Evolutionary conservation across 2,329 filamentous ascomycete species (phyloP).

Genomic region (Colletotrichum endophyticum): DNA sequence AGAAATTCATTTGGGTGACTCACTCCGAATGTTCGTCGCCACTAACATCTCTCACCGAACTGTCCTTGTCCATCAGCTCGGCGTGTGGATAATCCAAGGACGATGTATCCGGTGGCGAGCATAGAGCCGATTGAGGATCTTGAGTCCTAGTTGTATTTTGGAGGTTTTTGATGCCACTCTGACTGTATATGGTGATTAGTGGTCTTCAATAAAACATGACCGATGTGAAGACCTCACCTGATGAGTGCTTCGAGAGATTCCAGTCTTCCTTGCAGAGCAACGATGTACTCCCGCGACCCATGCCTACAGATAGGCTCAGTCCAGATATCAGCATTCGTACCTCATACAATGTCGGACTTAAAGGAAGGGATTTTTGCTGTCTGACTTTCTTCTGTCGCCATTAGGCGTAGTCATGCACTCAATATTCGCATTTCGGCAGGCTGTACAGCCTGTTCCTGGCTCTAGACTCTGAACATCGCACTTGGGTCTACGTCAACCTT

Average conservation of each 20-base stretch:
- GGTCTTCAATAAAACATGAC: accelerated
- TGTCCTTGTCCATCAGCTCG: not conserved
- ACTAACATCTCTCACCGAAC: not conserved
- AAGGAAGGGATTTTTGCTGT: not conserved
- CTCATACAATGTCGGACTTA: not conserved
- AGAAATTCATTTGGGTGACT: accelerated
- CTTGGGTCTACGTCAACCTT: not conserved
- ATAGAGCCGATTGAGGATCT: not conserved
- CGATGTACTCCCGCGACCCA: not conserved
- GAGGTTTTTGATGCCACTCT: not conserved
- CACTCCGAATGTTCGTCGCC: not conserved
- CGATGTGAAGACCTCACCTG: not conserved
- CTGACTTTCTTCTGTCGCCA: not conserved
- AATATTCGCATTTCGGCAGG: not conserved
- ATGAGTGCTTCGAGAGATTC: not conserved
- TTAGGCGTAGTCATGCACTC: not conserved
- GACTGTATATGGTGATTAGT: not conserved
- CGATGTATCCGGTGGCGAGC: not conserved
- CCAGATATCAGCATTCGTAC: not conserved
- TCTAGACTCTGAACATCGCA: not conserved
- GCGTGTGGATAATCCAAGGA: not conserved
- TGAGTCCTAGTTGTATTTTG: not conserved
- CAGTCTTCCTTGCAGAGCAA: not conserved
- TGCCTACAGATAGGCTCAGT: not conserved
- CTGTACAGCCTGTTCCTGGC: not conserved